Evolutionary conservation across 108 stramenopile species (phyloP).

Genomic region (Stephanodiscus triporus): DNA sequence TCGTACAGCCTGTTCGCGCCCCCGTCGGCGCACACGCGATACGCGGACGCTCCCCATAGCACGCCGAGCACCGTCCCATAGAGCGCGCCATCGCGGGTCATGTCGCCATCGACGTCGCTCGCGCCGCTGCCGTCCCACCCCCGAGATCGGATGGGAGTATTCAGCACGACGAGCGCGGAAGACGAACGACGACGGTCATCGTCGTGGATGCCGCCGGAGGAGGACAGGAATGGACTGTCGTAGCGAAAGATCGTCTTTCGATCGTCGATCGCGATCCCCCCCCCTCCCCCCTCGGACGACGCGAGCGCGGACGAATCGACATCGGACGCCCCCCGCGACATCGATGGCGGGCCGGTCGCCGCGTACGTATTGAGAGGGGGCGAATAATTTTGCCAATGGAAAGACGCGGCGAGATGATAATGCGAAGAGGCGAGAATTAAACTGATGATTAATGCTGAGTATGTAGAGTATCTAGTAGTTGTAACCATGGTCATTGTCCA

Average conservation of each 20-base stretch:
- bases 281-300: background rate
- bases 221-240: slow-evolving; percentile 46
- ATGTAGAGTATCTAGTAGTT: too few species aligned
- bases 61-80: slow-evolving; percentile 49
- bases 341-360: background rate
- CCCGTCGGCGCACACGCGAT: slow-evolving; percentile 93
- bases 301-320: background rate
- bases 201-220: background rate
- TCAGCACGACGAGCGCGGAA: slow-evolving; percentile 61
- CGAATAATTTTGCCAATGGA: background rate
- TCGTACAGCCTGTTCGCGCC: slow-evolving; percentile 94
- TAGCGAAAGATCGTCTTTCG: slow-evolving; percentile 25
- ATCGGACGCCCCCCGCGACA: background rate
- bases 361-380: background rate
- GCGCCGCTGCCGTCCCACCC: background rate
- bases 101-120: background rate
- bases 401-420: too few species aligned
- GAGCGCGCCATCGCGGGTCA: background rate
- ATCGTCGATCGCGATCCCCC: background rate
- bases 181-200: background rate
- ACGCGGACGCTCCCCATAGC: slow-evolving; percentile 62
- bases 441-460: background rate
- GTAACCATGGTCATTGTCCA: too few species aligned
- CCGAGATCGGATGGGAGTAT: slow-evolving; percentile 56
- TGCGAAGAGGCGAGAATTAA: slow-evolving; percentile 7